These are phyloP conservation scores for Coleophoma cylindrospora DNA, from an alignment of 2,329 filamentous ascomycete genomes.

Conservation along the genomic window DNA sequence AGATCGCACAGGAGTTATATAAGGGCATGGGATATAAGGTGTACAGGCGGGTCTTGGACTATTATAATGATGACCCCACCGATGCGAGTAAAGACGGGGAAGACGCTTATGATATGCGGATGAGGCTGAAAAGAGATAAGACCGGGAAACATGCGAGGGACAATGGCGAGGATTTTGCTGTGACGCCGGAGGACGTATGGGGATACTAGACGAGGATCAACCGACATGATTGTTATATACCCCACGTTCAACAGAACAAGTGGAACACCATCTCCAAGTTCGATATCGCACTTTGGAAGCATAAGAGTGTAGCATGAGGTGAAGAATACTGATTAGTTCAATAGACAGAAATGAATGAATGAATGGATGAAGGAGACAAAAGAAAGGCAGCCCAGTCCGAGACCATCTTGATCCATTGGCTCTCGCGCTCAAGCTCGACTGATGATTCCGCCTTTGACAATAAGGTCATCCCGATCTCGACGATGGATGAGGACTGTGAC, in stretches of 20 bases:
- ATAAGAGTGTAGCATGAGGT: no score
- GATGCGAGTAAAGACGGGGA: slow-evolving; percentile 71
- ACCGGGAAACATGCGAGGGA: slow-evolving; percentile 71
- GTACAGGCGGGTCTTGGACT: slow-evolving; percentile 81
- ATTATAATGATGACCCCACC: slow-evolving; percentile 83
- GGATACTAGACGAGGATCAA: slow-evolving; percentile 27
- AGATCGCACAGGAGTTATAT: slow-evolving; percentile 83
- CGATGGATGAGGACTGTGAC: slow-evolving; percentile 20
- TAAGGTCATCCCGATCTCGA: slow-evolving; percentile 15
- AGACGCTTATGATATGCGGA: slow-evolving; percentile 97
- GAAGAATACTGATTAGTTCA: no score
- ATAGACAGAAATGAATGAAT: no score
- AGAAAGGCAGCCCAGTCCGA: no score
- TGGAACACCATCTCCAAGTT: no score
- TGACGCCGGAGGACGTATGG: slow-evolving; percentile 84
- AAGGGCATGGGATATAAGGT: slow-evolving; percentile 88
- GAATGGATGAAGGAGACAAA: no score
- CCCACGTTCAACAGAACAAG: no score
- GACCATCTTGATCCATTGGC: no score
- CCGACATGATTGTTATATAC: no score
- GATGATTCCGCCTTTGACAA: slow-evolving; percentile 6
- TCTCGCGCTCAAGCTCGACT: no score
- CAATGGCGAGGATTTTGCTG: slow-evolving; percentile 73
- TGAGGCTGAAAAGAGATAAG: slow-evolving; percentile 77
- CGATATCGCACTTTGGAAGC: no score